Base-by-base conservation (phyloP, 306 rosid genomes). In the Macrotyloma uniflorum region DNA sequence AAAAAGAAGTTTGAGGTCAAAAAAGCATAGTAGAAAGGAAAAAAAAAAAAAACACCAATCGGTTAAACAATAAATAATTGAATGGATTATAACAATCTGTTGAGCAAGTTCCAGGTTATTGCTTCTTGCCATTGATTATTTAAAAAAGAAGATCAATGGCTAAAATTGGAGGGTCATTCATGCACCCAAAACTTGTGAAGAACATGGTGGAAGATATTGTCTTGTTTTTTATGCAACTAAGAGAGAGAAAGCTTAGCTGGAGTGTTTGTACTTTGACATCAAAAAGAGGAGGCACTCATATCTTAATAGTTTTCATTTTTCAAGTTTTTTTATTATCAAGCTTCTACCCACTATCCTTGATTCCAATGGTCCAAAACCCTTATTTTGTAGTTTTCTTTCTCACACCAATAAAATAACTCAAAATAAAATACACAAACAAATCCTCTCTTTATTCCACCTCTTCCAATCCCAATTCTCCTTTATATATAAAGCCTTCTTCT, bases 301-400 rank as follows among this genome's bases (percentile, higher is more conserved):
- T 87, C 79, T 83, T 72, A 8, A 30, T 42, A 62, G 9, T 76
- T 74, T 68, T 16, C 26, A 30, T 80, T 54, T n/a, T 81, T 35
- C 35, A 0, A 2, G 26, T 35, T 76, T 46, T 57, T 80, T 76
- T 35, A 74, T 78, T 38, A 74, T 71, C 46, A 45, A 62, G 50
- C 69, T 90, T 91, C 91, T 89, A 85, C 93, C 65, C 89, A 91
- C 93, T 88, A 87, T 89, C 93, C 92, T 14, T 40, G 36, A 78
- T n/a, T 71, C 58, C 57, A 75, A 72, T 78, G 35, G 76, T 78
- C 84, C 70, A 80, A 83, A 84, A 4, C 82, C 84, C 43, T 55
- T 6, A 47, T 10, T 66, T 55, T 69, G 50, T 22, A 50, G 12
- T 50, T 50, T 50, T 53, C 26, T 20, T 51, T 19, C 23, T 53